Conservation (phyloP, 2,329 filamentous ascomycete genomes). For the Furcasterigmium furcatum region DNA sequence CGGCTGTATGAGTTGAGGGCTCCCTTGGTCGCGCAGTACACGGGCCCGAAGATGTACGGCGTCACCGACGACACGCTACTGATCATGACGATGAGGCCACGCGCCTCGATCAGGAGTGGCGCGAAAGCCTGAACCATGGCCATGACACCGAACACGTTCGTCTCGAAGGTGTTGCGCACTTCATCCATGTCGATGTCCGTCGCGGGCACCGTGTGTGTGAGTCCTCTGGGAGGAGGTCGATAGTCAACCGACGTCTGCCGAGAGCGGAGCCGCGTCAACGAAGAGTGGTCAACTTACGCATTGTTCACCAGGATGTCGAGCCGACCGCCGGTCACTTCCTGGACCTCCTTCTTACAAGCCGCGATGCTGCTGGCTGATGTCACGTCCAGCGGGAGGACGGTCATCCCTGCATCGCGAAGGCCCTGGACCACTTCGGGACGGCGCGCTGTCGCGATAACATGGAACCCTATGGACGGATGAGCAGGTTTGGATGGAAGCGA, state of each 20-base stretch:
- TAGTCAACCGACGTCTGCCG: conserved; percentile 4
- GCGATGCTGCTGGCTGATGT: conserved; percentile 47
- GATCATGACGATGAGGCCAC: conserved; percentile 52
- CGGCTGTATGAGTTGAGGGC: conserved; percentile 50
- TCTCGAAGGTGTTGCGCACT: conserved; percentile 50
- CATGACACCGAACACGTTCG: conserved; percentile 57
- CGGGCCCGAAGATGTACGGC: conserved; percentile 48
- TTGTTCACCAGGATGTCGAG: conserved; percentile 60
- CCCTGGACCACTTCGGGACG: conserved; percentile 41
- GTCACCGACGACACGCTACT: conserved; percentile 44
- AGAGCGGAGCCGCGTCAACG: too few species aligned
- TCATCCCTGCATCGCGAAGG: conserved; percentile 43
- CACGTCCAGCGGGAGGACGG: conserved; percentile 49
- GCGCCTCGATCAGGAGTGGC: conserved; percentile 44
- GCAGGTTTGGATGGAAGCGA: not conserved
- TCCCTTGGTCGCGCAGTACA: conserved; percentile 52
- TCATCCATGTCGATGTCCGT: conserved; percentile 49
- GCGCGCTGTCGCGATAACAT: conserved; percentile 55
- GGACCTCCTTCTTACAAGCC: conserved; percentile 40
- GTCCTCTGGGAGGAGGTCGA: too few species aligned
- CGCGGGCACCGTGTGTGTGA: conserved; percentile 47
- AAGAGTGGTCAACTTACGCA: conserved; percentile 33
- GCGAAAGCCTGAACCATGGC: conserved; percentile 49
- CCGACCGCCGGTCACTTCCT: conserved; percentile 45
- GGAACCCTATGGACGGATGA: conserved; percentile 32